These are phyloP conservation scores for Cytospora piceae DNA, from an alignment of 2,329 filamentous ascomycete species.

Conservation along the genomic window DNA sequence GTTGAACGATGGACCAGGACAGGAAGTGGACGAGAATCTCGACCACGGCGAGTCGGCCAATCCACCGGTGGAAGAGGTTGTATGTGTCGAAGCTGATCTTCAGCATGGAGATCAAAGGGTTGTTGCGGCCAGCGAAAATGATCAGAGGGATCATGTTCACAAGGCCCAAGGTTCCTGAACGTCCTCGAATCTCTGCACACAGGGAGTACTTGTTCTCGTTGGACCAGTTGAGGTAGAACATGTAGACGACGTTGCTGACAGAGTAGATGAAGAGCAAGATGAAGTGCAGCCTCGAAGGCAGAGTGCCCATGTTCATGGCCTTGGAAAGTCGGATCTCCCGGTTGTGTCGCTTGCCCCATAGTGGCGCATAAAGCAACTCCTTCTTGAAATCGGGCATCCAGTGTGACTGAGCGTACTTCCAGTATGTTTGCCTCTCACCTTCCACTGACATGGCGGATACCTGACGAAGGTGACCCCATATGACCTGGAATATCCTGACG, in stretches of 20 bases:
- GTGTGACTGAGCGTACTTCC: slow-evolving; percentile 59
- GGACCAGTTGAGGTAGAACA: slow-evolving; percentile 64
- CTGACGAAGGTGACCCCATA: slow-evolving; percentile 60
- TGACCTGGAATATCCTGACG: slow-evolving; percentile 58
- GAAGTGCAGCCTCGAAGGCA: slow-evolving; percentile 67
- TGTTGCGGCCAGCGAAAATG: slow-evolving; percentile 89
- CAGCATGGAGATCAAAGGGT: slow-evolving; percentile 80
- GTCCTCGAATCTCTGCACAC: slow-evolving; percentile 80
- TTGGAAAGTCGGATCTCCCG: slow-evolving; percentile 50
- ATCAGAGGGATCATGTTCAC: slow-evolving; percentile 93
- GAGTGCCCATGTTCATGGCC: slow-evolving; percentile 57
- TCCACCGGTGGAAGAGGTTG: slow-evolving; percentile 86
- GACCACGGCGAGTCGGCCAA: slow-evolving; percentile 72
- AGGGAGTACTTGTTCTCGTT: slow-evolving; percentile 64
- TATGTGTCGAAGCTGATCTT: slow-evolving; percentile 95
- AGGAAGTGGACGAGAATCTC: slow-evolving; percentile 72
- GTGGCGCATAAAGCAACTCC: slow-evolving; percentile 64
- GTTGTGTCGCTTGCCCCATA: slow-evolving; percentile 69
- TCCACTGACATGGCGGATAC: slow-evolving; percentile 60
- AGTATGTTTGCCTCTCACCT: slow-evolving; percentile 60
- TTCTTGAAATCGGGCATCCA: slow-evolving; percentile 68
- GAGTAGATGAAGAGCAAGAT: slow-evolving; percentile 62
- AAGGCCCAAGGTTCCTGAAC: slow-evolving; percentile 80
- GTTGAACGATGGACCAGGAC: slow-evolving; percentile 75
- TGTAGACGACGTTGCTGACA: slow-evolving; percentile 64